Evolutionary conservation across 1,139 yeast species (phyloP).

Genomic region (Waltiozyma sp.): DNA sequence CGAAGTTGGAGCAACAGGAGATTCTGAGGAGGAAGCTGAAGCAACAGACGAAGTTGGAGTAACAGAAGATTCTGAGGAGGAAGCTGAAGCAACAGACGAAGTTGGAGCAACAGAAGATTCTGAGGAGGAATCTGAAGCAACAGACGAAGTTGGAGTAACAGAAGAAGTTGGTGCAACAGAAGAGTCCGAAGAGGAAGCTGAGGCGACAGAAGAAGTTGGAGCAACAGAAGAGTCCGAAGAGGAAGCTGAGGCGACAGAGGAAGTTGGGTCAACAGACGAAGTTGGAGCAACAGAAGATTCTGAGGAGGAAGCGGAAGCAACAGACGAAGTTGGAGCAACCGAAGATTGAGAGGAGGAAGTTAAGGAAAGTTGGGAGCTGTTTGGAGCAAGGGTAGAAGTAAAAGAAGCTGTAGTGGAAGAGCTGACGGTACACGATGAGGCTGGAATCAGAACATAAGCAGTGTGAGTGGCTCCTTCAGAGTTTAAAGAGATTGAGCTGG

Average conservation of each 20-base stretch:
- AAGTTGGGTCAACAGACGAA: neutral
- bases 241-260: neutral
- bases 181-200: slow-evolving; percentile 2
- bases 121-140: neutral
- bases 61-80: neutral
- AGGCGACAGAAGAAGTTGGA: neutral
- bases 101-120: slow-evolving; percentile 3
- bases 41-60: neutral
- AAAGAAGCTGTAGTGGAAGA: neutral
- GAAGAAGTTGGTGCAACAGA: slow-evolving; percentile 1
- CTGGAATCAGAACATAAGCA: slow-evolving; percentile 11
- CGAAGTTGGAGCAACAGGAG: slow-evolving; percentile 1
- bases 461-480: slow-evolving; percentile 10
- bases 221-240: neutral
- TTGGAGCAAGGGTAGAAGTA: neutral
- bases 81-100: neutral
- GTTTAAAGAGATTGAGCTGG: slow-evolving; percentile 8
- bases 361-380: neutral
- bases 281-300: slow-evolving; percentile 2
- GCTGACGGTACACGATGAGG: slow-evolving; percentile 2
- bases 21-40: neutral
- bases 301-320: neutral
- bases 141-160: slow-evolving; percentile 1
- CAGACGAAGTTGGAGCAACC: neutral
- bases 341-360: too few species aligned